Evolutionary conservation across 2,329 filamentous ascomycete species (phyloP), one percentile per base, ranked within the genome.

Genomic region (Aspergillus sp.): DNA sequence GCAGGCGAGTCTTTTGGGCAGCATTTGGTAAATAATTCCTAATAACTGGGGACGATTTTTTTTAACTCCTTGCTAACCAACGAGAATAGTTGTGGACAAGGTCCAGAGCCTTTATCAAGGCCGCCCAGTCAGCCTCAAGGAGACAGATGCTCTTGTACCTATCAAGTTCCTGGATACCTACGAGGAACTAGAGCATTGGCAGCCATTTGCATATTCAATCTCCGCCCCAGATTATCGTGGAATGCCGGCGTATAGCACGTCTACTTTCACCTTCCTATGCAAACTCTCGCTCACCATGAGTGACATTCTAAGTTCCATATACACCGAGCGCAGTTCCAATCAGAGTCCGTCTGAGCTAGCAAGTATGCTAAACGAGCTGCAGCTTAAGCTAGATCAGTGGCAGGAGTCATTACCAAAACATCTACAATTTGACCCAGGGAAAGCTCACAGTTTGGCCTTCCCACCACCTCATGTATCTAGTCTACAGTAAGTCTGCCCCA

Each of bases 31-130:
- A 23, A 24, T n/a, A 14, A 12, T 2, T 46, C 23, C 12, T 23
- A 11, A 44, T 44, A 31, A 31, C 8, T 4, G 27, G 27, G 8
- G 27, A 31, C 27, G 9, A 3, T 31, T 11, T 31, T 31, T 31
- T 11, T 31, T 31, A 3, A 11, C 8, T 15, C 14, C 14, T n/a
- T 37, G 35, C 15, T 37, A n/a, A 37, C 35, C 15, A 37, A 15
- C 35, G 35, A 1, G 15, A 37, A n/a, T 17, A 46, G 44, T 46
- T 31, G 63, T 62, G 5, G 83, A 83, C 59, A 84, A 84, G 17
- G 33, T 48, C 19, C 55, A 52, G 44, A 41, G 31, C 1, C 19
- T 57, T 11, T 57, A 57, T 43, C 55, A 48, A 27, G 49, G 44
- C 19, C 43, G 23, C 24, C 40, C 24, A 23, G 44, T 23, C 17